Evolutionary conservation across 768 basidiomycete genomes (phyloP), one percentile per base, ranked within the genome.

Genomic region (Pluteus cervinus): DNA sequence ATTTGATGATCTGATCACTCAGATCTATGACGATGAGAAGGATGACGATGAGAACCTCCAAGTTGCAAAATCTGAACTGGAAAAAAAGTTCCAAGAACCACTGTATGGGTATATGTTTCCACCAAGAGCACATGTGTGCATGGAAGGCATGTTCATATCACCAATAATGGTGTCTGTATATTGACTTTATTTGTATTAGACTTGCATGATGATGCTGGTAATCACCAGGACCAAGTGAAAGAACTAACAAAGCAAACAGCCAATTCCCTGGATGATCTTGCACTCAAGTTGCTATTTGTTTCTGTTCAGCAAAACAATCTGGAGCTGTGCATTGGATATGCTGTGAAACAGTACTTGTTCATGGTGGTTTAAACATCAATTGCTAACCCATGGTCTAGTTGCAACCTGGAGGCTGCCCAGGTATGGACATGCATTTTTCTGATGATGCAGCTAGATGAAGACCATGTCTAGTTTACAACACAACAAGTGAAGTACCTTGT

Each of bases 1-100:
- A 36, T 56, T 57, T 26, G 65, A 67, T 41, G 55, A 47, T 16
- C 34, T 62, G 6, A 36, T 53, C 26, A 25, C n/a, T 23, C 34
- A 45, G 30, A 50, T 52, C 35, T 56, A 43, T 28, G 24, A 44
- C 9, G 7, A 36, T 18, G 39, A 52, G 6, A 11, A 33, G 28
- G 28, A 36, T n/a, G 31, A 48, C 7, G 49, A 42, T 16, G 8
- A 43, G 31, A 41, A 36, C 22, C n/a, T 20, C 22, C 12, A 45
- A 8, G 24, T 41, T 3, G 54, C n/a, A 47, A 9, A 12, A 23
- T 23, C 20, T 21, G 22, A 36, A 29, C 20, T 47, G 53, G 33
- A 39, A 48, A 6, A 26, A 40, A 12, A 44, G 31, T 33, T 47
- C 50, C 25, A 35, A 42, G n/a, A 9, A 42, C 12, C n/a, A n/a